Evolutionary conservation across 768 basidiomycete species (phyloP), one percentile per base, ranked within the genome.

Genomic region (Tricholoma flavovirens): DNA sequence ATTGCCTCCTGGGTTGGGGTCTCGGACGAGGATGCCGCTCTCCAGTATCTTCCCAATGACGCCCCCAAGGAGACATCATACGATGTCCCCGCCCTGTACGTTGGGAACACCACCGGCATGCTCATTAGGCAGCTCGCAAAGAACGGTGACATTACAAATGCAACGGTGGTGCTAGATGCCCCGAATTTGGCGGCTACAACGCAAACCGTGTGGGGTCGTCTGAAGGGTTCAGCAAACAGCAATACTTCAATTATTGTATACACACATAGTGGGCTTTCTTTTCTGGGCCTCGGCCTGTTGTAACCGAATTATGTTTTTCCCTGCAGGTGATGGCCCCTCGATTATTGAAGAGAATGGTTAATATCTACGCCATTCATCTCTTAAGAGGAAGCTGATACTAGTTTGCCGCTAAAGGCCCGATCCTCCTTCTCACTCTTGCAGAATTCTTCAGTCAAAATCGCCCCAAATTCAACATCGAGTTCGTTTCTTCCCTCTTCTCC

Each of bases 331-430:
- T 29, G 69, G 69, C 19, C 69, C 69, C 3, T 64, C 66, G 19
- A 70, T 70, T 22, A 62, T 70, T 45, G 69, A 70, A 56, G 69
- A 70, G 36, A 70, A 70, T 50, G 69, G 68, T 67, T 9, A 49
- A 53, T 49, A 5, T 12, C 15, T 10, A 4, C 21, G 1, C 42
- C 33, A 33, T 22, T 21, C 2, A 9, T 8, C 10, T 43, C 42
- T 10, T 11, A 22, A 21, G 19, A 21, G 7, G 10, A 10, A 22
- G 7, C 1, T 22, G 30, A n/a, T 49, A n/a, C n/a, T n/a, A 1
- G 24, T 14, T 14, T 32, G 4, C 21, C 9, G 17, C 33, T 33
- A 11, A 24, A 69, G 66, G 68, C 30, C 69, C 69, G 1, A 67
- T 70, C 21, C 59, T 70, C 15, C 60, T 70, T 8, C 60, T 70